phyloP scores from a whole-genome alignment of 2,329 filamentous ascomycete species.

The Venturiaceae sp. region DNA sequence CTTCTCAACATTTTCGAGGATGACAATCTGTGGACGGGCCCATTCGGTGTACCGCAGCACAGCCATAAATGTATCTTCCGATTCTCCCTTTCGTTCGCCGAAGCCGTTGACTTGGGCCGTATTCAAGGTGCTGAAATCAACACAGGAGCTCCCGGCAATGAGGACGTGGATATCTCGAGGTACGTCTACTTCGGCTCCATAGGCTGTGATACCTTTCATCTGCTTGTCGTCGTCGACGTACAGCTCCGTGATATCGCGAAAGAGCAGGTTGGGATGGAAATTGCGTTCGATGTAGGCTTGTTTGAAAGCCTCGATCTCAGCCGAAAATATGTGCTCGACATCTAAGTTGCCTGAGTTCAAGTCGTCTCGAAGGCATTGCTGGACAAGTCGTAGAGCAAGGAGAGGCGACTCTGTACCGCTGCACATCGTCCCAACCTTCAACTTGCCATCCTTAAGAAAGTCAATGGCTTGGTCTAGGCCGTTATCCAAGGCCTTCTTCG shows the following conservation, averaged over 20 bases:
- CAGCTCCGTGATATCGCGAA: conserved; percentile 38
- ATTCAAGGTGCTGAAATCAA: conserved; percentile 64
- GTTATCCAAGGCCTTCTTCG: conserved; percentile 24
- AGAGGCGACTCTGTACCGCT: conserved; percentile 71
- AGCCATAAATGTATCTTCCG: conserved; percentile 53
- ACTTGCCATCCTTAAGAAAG: conserved; percentile 23
- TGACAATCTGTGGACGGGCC: conserved; percentile 51
- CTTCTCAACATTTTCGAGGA: conserved; percentile 54
- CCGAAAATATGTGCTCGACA: conserved; percentile 33
- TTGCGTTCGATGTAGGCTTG: conserved; percentile 39
- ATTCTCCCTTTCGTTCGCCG: conserved; percentile 47
- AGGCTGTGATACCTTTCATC: conserved; percentile 50
- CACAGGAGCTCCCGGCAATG: conserved; percentile 65
- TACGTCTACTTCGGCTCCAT: conserved; percentile 48
- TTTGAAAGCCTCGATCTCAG: conserved; percentile 36
- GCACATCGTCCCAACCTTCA: conserved; percentile 62
- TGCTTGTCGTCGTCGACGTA: conserved; percentile 46
- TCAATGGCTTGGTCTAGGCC: conserved; percentile 25
- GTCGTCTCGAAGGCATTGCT: conserved; percentile 16
- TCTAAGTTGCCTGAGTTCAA: conserved; percentile 10
- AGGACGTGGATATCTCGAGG: conserved; percentile 54
- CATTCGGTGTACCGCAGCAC: conserved; percentile 47
- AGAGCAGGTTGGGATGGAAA: conserved; percentile 30
- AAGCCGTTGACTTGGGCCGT: conserved; percentile 38
- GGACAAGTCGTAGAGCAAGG: conserved; percentile 51